Evolutionary conservation across 2,329 filamentous ascomycete species (phyloP).

Genomic region (Ophiostoma novo-ulmi): DNA sequence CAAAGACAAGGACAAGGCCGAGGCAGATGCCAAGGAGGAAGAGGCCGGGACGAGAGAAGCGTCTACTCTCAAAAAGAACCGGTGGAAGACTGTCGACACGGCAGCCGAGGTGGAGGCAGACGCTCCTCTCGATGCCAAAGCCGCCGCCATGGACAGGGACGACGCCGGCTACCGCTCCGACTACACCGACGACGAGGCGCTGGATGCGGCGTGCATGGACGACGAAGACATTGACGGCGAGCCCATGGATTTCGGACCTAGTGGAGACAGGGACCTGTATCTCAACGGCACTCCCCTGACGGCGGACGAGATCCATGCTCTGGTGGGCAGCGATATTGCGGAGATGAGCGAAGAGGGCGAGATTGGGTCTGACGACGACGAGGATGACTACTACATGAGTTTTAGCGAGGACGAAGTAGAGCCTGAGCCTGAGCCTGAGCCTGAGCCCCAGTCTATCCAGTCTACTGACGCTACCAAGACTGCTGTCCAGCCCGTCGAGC

Average conservation of each 20-base stretch:
- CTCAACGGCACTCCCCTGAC: constrained; percentile 35
- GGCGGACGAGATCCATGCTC: constrained; percentile 32
- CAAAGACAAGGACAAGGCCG: not conserved
- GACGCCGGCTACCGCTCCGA: constrained; percentile 26
- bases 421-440: not conserved
- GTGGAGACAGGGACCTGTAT: constrained; percentile 23
- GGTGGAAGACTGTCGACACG: constrained; percentile 50
- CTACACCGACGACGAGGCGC: constrained; percentile 37
- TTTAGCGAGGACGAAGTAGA: constrained; percentile 14
- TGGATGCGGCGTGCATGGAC: constrained; percentile 45
- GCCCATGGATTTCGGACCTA: constrained; percentile 40
- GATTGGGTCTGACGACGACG: constrained; percentile 22
- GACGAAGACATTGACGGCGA: constrained; percentile 43
- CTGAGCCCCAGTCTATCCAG: not conserved
- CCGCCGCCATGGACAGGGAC: constrained; percentile 19
- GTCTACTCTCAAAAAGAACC: constrained; percentile 37
- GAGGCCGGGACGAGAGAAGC: not conserved
- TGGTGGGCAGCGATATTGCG: constrained; percentile 19
- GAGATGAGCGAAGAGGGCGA: constrained; percentile 29
- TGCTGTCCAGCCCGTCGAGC: constrained; percentile 31
- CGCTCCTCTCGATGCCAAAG: too few species aligned
- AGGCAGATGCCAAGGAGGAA: constrained; percentile 7
- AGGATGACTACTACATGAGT: constrained; percentile 20
- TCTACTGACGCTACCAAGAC: not conserved
- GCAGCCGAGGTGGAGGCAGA: constrained; percentile 7